A percentile compares a stretch with the other conserved stretches of the same genome.
These are phyloP conservation scores for Bertia moriformis DNA, from an alignment of 2,329 filamentous ascomycete species.

Conservation along the genomic window DNA sequence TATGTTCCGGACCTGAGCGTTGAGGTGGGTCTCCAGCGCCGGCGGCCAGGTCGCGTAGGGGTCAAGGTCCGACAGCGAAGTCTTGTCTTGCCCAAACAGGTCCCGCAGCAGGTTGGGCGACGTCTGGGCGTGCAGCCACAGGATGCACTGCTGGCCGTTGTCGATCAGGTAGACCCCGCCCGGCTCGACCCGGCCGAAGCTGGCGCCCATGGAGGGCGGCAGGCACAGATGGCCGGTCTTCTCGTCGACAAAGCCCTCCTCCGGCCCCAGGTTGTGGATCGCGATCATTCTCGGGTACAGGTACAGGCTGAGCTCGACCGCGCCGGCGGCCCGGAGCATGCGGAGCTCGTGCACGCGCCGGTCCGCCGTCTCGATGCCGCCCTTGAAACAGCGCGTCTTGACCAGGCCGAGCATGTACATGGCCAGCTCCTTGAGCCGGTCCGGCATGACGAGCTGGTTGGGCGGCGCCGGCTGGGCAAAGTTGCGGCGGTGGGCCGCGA, in stretches of 20 bases:
- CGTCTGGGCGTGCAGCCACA: constrained; percentile 87
- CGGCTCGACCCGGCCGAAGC: constrained; percentile 76
- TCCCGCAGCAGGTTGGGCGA: constrained; percentile 83
- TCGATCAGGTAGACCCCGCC: constrained; percentile 91
- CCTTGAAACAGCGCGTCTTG: constrained; percentile 87
- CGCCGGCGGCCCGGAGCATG: constrained; percentile 76
- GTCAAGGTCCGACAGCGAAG: constrained; percentile 62
- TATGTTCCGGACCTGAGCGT: constrained; percentile 87
- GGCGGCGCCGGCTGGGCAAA: constrained; percentile 74
- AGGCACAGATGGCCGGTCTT: constrained; percentile 76
- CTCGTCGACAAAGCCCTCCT: constrained; percentile 76
- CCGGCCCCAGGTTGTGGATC: constrained; percentile 73
- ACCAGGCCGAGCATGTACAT: constrained; percentile 89
- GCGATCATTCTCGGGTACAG: constrained; percentile 90
- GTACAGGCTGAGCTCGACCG: constrained; percentile 74
- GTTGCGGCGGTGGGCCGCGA: constrained; percentile 84
- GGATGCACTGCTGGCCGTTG: constrained; percentile 78
- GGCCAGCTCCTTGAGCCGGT: constrained; percentile 86
- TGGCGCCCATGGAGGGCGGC: constrained; percentile 66
- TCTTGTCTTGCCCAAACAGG: constrained; percentile 68
- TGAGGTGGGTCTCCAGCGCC: constrained; percentile 78
- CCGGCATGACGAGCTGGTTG: constrained; percentile 84
- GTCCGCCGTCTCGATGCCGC: constrained; percentile 78
- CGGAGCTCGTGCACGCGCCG: constrained; percentile 82
- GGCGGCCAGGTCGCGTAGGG: constrained; percentile 69